Evolutionary conservation across 1,139 yeast genomes (phyloP).

Genomic region (Meyerozyma smithsonii): DNA sequence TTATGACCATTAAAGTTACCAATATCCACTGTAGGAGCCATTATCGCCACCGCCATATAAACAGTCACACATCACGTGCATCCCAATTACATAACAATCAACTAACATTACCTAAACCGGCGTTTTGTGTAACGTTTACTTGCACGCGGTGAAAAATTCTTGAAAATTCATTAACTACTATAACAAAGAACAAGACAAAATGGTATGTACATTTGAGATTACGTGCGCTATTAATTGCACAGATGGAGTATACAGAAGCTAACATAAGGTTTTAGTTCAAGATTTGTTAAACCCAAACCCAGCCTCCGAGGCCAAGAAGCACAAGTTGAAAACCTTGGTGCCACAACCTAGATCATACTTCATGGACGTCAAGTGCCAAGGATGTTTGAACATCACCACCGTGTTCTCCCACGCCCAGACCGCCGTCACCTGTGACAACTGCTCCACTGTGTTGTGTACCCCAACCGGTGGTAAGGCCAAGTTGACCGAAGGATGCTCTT

Average conservation of each 20-base stretch:
- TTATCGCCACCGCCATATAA: neutral
- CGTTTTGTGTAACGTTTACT: conserved; percentile 2
- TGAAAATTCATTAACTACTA: conserved; percentile 6
- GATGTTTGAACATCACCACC: conserved; percentile 98
- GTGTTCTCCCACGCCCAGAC: conserved; percentile 99
- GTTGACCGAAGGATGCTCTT: conserved; percentile 98
- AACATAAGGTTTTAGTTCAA: conserved; percentile 24
- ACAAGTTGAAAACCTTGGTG: conserved; percentile 96
- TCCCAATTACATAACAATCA: neutral
- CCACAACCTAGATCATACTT: conserved; percentile 98
- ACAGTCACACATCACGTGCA: neutral
- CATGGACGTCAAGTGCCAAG: conserved; percentile 99
- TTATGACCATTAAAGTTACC: neutral
- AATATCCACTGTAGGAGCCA: neutral
- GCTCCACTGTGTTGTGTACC: conserved; percentile 97
- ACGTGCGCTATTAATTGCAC: neutral
- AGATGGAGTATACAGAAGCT: neutral
- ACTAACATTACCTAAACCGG: neutral
- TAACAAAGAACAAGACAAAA: conserved; percentile 8
- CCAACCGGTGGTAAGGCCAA: conserved; percentile 99
- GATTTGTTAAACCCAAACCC: conserved; percentile 85
- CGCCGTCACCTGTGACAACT: conserved; percentile 98
- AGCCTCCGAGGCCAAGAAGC: conserved; percentile 93
- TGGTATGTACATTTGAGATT: conserved; percentile 8
- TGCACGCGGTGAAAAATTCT: conserved; percentile 9